Conservation (phyloP, 805 yeast genomes). For the Ogataea methylovora region DNA sequence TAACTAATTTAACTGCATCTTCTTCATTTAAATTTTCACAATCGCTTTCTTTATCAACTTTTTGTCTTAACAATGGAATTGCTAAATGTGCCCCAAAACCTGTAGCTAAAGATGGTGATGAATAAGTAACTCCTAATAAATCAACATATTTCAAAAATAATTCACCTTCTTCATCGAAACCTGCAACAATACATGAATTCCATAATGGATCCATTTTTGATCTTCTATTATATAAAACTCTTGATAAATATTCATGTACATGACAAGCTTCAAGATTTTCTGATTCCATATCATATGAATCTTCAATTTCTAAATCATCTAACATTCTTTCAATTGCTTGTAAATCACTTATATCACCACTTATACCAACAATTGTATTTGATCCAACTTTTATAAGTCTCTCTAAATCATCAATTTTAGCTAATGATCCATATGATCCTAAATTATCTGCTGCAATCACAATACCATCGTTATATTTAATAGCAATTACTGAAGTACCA, state of each 20-base stretch:
- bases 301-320: conserved; percentile 73
- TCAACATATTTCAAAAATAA: conserved; percentile 85
- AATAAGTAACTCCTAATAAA: conserved; percentile 83
- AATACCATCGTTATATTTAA: conserved; percentile 86
- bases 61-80: conserved; percentile 79
- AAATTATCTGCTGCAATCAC: conserved; percentile 92
- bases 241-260: conserved; percentile 79
- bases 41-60: conserved; percentile 74
- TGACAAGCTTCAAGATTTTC: conserved; percentile 70
- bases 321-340: conserved; percentile 72
- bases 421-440: conserved; percentile 89
- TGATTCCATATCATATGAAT: conserved; percentile 69
- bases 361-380: conserved; percentile 83
- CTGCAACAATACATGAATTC: conserved; percentile 92
- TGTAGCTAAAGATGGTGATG: conserved; percentile 85
- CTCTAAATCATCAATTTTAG: conserved; percentile 79
- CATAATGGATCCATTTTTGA: conserved; percentile 93
- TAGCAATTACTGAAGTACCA: conserved; percentile 90
- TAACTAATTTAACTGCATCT: conserved; percentile 69
- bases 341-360: conserved; percentile 93
- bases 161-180: conserved; percentile 60
- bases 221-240: conserved; percentile 81
- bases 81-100: conserved; percentile 97
- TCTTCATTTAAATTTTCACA: conserved; percentile 59
- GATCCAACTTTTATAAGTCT: conserved; percentile 79